Percentiles rank a stretch among this genome's conserved stretches.
These are phyloP conservation scores for Solanum raphanifolium DNA, from an alignment of 257 asterid genomes.

Conservation along the genomic window DNA sequence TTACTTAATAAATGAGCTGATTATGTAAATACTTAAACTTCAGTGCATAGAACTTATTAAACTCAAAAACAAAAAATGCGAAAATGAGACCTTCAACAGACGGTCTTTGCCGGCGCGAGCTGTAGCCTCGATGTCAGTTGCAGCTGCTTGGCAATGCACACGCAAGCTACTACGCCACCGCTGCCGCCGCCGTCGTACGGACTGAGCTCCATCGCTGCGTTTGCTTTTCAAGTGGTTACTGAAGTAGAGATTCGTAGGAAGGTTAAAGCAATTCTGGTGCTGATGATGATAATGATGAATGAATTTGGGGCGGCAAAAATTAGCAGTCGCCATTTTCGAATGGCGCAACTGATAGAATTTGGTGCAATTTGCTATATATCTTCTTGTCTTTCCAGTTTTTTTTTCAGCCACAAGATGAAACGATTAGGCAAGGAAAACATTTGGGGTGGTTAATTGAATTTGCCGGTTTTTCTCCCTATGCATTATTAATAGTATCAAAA, in stretches of 20 bases:
- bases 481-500: no score
- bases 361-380: neutral
- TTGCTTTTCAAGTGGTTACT: constrained; percentile 1
- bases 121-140: constrained; percentile 29
- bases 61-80: neutral
- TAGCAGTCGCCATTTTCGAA: constrained; percentile 15
- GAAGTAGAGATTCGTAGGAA: constrained; percentile 3
- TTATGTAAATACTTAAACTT: neutral
- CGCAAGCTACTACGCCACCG: neutral
- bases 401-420: neutral
- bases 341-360: neutral
- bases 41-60: neutral
- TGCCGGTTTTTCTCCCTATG: neutral
- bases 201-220: constrained; percentile 2
- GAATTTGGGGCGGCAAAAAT: constrained; percentile 19
- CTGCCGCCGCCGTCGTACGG: constrained; percentile 9
- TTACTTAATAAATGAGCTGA: neutral
- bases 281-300: neutral
- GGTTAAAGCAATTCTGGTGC: neutral
- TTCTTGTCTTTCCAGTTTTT: neutral
- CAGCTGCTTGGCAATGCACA: constrained; percentile 35
- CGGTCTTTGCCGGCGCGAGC: constrained; percentile 78
- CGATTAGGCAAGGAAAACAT: neutral
- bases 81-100: constrained; percentile 43
- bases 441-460: neutral